Conservation (phyloP, 768 basidiomycete species). For the Cubamyces sp. region DNA sequence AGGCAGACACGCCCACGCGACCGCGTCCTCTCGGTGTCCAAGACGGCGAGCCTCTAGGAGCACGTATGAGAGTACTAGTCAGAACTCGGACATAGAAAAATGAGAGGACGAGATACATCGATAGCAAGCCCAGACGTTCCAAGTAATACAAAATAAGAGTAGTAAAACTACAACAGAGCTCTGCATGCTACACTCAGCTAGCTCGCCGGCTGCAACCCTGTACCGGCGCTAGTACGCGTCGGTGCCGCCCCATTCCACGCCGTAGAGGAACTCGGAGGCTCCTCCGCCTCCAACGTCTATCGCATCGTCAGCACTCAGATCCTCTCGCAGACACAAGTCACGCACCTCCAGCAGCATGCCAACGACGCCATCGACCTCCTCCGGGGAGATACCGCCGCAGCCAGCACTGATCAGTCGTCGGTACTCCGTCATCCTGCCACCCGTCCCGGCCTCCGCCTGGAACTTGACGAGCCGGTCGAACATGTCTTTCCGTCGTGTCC, state of each 20-base stretch:
- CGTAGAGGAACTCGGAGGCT: conserved; percentile 61
- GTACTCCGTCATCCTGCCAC: conserved; percentile 88
- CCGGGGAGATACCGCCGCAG: conserved; percentile 81
- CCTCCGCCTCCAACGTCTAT: conserved; percentile 83
- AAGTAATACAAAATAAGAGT: conserved; percentile 22
- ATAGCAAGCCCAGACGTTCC: conserved; percentile 15
- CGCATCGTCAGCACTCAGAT: conserved; percentile 14
- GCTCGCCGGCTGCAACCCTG: conserved; percentile 1
- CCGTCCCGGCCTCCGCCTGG: conserved; percentile 90
- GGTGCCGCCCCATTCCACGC: conserved; percentile 42
- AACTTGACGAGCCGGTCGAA: conserved; percentile 80
- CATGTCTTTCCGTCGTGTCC: conserved; percentile 67
- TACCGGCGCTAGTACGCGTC: conserved; percentile 6
- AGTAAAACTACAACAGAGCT: conserved; percentile 24
- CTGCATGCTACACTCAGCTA: conserved; percentile 17
- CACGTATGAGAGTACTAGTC: no score
- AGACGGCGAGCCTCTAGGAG: no score
- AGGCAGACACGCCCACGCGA: conserved; percentile 19
- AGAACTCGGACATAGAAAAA: background rate
- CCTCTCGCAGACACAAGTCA: conserved; percentile 13
- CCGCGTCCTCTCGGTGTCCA: conserved; percentile 17
- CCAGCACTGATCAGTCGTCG: conserved; percentile 87
- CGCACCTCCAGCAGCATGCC: conserved; percentile 83
- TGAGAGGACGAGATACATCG: conserved; percentile 10
- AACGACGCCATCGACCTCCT: conserved; percentile 89